Percentiles rank a stretch among this genome's conserved stretches.
Conservation (phyloP, 106 monocot species). For the Platanthera zijinensis region DNA sequence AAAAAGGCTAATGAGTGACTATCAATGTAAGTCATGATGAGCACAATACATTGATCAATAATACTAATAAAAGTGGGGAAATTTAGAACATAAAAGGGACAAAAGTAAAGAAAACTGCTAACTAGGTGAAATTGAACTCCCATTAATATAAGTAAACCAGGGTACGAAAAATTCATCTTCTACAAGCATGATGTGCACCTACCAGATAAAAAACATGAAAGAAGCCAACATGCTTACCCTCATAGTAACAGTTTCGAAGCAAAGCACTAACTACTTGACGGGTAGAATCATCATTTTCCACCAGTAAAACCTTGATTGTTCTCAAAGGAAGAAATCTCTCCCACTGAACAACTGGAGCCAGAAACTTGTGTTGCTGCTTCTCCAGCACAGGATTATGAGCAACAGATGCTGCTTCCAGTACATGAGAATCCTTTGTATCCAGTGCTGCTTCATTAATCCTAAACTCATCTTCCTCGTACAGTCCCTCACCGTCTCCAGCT, state of each 20-base stretch:
- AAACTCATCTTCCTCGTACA: conserved; percentile 47
- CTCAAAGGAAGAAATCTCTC: conserved; percentile 86
- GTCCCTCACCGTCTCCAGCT: conserved; percentile 17
- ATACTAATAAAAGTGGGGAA: neutral
- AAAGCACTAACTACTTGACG: conserved; percentile 83
- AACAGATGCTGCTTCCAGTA: neutral
- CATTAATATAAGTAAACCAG: neutral
- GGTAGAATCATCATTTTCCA: conserved; percentile 94
- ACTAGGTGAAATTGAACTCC: neutral
- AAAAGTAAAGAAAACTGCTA: neutral
- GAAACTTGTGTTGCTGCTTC: conserved; percentile 27
- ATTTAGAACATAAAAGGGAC: neutral
- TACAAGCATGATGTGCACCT: neutral
- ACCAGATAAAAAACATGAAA: neutral
- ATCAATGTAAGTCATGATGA: neutral
- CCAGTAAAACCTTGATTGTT: conserved; percentile 73
- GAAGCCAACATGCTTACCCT: conserved; percentile 40
- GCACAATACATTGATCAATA: neutral
- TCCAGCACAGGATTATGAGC: conserved; percentile 8
- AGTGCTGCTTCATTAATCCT: conserved; percentile 20
- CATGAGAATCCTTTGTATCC: conserved; percentile 10
- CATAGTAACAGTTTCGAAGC: conserved; percentile 92
- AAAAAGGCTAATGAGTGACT: too few species aligned
- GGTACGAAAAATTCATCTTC: too few species aligned
- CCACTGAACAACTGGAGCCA: conserved; percentile 44